phyloP scores from a whole-genome alignment of 805 yeast genomes.

The Schizosaccharomyces cryophilus region DNA sequence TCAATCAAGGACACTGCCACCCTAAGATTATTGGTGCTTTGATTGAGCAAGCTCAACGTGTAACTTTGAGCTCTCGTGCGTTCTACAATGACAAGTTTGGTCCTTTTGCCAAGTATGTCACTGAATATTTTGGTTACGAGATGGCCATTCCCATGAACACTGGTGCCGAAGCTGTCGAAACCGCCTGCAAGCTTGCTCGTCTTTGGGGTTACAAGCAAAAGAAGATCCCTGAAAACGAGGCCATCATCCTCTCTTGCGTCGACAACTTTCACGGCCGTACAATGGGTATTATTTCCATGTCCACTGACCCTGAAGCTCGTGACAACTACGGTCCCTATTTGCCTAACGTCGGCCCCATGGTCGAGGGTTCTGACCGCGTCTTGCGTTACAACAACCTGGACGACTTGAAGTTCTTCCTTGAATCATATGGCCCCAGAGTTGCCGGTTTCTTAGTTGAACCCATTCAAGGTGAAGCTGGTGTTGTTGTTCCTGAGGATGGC shows the following conservation, averaged over 20 bases:
- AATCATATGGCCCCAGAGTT: conserved; percentile 61
- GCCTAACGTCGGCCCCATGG: conserved; percentile 56
- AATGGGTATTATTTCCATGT: conserved; percentile 81
- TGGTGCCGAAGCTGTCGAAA: conserved; percentile 96
- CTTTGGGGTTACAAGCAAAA: conserved; percentile 88
- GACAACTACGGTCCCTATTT: conserved; percentile 76
- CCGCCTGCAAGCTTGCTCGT: conserved; percentile 80
- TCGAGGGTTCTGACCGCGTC: conserved; percentile 46
- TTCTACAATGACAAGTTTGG: conserved; percentile 79
- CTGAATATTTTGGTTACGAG: conserved; percentile 75
- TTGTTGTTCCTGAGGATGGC: conserved; percentile 71
- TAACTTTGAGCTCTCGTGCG: conserved; percentile 79
- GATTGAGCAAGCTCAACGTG: conserved; percentile 57
- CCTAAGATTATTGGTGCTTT: conserved; percentile 73
- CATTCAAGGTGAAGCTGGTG: conserved; percentile 91
- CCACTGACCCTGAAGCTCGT: conserved; percentile 85
- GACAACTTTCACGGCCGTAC: conserved; percentile 95
- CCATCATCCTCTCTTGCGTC: conserved; percentile 65
- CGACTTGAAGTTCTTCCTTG: conserved; percentile 64
- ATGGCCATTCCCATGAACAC: conserved; percentile 94
- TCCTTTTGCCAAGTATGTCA: conserved; percentile 59
- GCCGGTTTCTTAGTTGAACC: conserved; percentile 88
- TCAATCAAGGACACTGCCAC: conserved; percentile 94
- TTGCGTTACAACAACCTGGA: conserved; percentile 66
- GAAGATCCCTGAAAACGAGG: conserved; percentile 60